Percentiles rank a stretch among this genome's conserved stretches.
Evolutionary conservation across 345 rosid genomes (phyloP).

Genomic region (Hevea brasiliensis): DNA sequence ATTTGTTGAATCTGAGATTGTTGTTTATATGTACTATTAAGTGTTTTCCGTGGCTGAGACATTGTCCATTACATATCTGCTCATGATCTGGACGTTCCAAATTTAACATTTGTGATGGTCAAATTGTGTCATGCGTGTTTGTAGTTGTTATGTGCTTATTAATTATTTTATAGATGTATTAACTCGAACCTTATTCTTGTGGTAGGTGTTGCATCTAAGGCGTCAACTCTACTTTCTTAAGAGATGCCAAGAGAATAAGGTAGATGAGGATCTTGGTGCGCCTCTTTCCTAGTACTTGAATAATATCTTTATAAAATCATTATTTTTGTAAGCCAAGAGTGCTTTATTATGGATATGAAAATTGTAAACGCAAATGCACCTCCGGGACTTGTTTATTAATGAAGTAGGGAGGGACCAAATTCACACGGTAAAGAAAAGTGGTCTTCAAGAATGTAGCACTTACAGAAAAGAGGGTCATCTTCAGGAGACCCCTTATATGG

Average conservation of each 20-base stretch:
- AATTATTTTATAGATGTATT: neutral
- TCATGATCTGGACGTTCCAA: neutral
- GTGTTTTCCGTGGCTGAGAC: neutral
- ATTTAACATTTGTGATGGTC: neutral
- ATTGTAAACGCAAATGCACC: no score
- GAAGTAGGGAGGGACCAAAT: no score
- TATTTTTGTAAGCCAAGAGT: neutral
- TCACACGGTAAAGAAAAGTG: no score
- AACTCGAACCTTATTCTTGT: neutral
- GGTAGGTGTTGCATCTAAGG: slow-evolving; percentile 70
- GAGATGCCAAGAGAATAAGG: slow-evolving; percentile 69
- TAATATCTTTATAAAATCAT: neutral
- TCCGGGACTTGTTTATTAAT: no score
- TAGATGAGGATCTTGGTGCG: slow-evolving; percentile 65
- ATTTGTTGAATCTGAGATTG: neutral
- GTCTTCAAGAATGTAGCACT: no score
- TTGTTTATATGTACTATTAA: neutral
- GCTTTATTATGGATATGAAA: no score
- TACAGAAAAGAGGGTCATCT: no score
- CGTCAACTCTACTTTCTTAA: slow-evolving; percentile 66
- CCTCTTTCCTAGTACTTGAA: slow-evolving; percentile 34
- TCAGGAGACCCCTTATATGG: no score
- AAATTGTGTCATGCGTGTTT: neutral
- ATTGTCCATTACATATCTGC: neutral
- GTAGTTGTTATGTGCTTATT: neutral